These are phyloP conservation scores for Talaromyces sp. DNA, from an alignment of 2,329 filamentous ascomycete species.

Conservation along the genomic window DNA sequence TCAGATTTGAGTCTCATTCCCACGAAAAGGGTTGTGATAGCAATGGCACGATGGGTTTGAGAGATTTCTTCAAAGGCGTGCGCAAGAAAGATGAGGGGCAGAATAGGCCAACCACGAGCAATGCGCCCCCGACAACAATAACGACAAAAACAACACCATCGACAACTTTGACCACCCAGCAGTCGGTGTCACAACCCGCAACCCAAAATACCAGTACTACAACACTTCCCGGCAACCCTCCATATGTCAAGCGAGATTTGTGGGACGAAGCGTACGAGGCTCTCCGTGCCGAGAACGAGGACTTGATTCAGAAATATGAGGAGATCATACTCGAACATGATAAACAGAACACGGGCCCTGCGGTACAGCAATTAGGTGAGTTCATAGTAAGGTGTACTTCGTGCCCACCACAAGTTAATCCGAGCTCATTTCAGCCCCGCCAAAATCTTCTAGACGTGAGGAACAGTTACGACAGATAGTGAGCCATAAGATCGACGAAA, in stretches of 20 bases:
- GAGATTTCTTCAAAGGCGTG: background rate
- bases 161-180: background rate
- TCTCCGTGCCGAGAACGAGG: background rate
- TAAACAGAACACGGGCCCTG: background rate
- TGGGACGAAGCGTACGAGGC: background rate
- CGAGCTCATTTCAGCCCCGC: background rate
- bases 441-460: background rate
- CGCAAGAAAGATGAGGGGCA: slow-evolving; percentile 3
- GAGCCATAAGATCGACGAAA: background rate
- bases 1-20: background rate
- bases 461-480: slow-evolving; percentile 6
- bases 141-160: background rate
- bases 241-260: background rate
- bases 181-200: background rate
- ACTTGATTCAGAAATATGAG: slow-evolving; percentile 5
- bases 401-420: background rate
- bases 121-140: background rate
- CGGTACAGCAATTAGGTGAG: background rate
- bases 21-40: background rate
- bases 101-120: background rate
- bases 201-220: background rate
- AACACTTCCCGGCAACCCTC: background rate
- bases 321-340: background rate
- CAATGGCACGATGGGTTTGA: background rate
- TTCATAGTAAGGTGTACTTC: background rate